Conservation (phyloP, 805 yeast genomes). For the Nakazawaea laoshanensis region DNA sequence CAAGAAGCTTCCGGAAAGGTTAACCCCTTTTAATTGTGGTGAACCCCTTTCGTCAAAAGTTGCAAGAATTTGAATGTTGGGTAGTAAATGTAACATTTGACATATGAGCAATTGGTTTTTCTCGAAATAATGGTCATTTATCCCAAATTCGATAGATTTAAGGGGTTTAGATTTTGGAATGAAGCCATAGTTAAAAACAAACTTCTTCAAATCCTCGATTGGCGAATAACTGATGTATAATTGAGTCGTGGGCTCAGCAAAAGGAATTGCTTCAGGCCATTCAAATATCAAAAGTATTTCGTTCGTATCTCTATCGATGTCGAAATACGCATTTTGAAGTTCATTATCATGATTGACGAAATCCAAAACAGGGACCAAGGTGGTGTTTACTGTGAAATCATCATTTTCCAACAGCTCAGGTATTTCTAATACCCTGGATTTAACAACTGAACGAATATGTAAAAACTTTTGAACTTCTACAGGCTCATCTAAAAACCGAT, state of each 20-base stretch:
- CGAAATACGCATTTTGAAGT: slow-evolving; percentile 47
- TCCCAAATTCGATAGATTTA: slow-evolving; percentile 25
- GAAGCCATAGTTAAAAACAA: slow-evolving; percentile 37
- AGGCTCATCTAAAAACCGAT: neutral
- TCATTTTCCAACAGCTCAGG: slow-evolving; percentile 32
- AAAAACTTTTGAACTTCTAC: slow-evolving; percentile 12
- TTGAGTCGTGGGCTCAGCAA: slow-evolving; percentile 17
- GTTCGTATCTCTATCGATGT: slow-evolving; percentile 35
- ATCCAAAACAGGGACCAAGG: slow-evolving; percentile 60
- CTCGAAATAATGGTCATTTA: slow-evolving; percentile 17
- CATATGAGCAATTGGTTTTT: slow-evolving; percentile 6
- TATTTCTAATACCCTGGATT: slow-evolving; percentile 57
- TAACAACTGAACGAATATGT: slow-evolving; percentile 28
- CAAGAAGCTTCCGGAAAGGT: no score
- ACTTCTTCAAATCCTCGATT: slow-evolving; percentile 30
- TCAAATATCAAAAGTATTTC: slow-evolving; percentile 34
- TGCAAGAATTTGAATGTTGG: no score
- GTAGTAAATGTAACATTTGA: slow-evolving; percentile 10
- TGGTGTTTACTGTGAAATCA: slow-evolving; percentile 38
- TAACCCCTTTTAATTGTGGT: no score
- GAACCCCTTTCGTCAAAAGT: no score
- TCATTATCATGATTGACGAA: slow-evolving; percentile 53
- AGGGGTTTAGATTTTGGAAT: slow-evolving; percentile 22
- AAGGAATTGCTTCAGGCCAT: neutral
- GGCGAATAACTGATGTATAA: slow-evolving; percentile 36